These are phyloP conservation scores for Starmerella asiatica DNA, from an alignment of 805 yeast genomes.

Conservation along the genomic window DNA sequence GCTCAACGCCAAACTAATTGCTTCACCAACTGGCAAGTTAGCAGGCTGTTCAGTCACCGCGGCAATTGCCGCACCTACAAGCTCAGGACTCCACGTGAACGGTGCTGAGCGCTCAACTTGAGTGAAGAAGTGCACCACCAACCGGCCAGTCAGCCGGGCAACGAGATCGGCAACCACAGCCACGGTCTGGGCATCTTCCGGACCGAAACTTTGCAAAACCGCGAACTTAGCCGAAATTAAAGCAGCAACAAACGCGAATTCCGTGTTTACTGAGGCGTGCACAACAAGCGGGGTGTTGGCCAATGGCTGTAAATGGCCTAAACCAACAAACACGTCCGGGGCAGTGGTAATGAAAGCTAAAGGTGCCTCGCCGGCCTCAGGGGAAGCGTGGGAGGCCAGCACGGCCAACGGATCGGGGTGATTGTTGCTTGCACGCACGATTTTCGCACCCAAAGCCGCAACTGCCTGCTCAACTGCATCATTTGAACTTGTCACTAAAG, in stretches of 20 bases:
- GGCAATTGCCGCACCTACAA: slow-evolving; percentile 19
- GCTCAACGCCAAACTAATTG: slow-evolving; percentile 25
- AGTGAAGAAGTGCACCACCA: slow-evolving; percentile 61
- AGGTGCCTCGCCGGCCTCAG: not conserved
- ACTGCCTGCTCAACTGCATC: slow-evolving; percentile 15
- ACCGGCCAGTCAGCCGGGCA: slow-evolving; percentile 35
- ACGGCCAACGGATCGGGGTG: slow-evolving; percentile 17
- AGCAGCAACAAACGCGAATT: slow-evolving; percentile 56
- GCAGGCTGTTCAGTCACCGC: not conserved
- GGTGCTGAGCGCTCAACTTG: slow-evolving; percentile 16
- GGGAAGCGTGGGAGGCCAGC: slow-evolving; percentile 5
- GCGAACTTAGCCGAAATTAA: slow-evolving; percentile 56
- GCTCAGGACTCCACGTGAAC: slow-evolving; percentile 19
- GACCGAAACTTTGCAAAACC: slow-evolving; percentile 52
- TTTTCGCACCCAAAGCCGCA: slow-evolving; percentile 11
- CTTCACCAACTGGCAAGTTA: slow-evolving; percentile 12
- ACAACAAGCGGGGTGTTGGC: slow-evolving; percentile 15
- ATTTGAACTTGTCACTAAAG: slow-evolving; percentile 9
- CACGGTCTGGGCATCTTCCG: slow-evolving; percentile 40
- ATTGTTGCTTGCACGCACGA: slow-evolving; percentile 4
- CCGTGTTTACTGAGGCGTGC: slow-evolving; percentile 30
- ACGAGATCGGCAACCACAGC: slow-evolving; percentile 47
- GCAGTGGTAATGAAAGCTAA: slow-evolving; percentile 15
- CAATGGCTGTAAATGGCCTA: slow-evolving; percentile 16
- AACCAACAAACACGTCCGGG: slow-evolving; percentile 16